Percentiles rank a stretch among this genome's conserved stretches.
These are phyloP conservation scores for Leptodermis oblonga DNA, from an alignment of 257 asterid genomes.

Conservation along the genomic window DNA sequence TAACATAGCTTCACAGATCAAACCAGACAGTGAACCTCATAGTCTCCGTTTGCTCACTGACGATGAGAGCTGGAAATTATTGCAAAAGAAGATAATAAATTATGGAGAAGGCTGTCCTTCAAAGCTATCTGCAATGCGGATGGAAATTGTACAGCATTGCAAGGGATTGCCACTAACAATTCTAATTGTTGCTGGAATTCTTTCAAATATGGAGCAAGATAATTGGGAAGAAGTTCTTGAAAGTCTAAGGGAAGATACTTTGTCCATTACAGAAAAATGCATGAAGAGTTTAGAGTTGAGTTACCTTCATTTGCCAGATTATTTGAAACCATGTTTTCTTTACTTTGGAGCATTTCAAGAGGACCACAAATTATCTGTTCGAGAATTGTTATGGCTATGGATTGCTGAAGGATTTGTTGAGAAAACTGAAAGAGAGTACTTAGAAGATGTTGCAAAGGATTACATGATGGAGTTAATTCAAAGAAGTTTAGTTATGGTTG, in stretches of 20 bases:
- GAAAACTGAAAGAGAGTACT: background rate
- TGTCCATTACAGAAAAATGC: background rate
- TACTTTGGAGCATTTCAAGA: background rate
- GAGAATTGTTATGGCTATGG: background rate
- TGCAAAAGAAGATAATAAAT: background rate
- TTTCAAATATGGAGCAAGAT: background rate
- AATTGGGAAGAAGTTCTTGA: background rate
- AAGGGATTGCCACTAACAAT: background rate
- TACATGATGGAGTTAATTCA: background rate
- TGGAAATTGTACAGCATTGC: background rate
- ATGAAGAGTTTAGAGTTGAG: background rate
- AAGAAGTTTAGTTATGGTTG: slow-evolving; percentile 2
- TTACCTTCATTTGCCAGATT: background rate
- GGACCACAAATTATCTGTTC: background rate
- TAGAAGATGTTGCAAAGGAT: background rate
- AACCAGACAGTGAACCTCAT: background rate
- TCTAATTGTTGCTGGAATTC: background rate
- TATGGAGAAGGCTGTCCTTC: background rate
- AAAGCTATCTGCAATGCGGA: background rate
- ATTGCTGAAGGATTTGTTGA: background rate
- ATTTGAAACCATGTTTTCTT: background rate
- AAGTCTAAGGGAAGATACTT: background rate
- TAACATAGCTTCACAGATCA: background rate
- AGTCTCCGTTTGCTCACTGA: background rate
- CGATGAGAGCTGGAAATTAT: background rate